These are phyloP conservation scores for Halenospora varia DNA, from an alignment of 495 filamentous ascomycete genomes.

Conservation along the genomic window DNA sequence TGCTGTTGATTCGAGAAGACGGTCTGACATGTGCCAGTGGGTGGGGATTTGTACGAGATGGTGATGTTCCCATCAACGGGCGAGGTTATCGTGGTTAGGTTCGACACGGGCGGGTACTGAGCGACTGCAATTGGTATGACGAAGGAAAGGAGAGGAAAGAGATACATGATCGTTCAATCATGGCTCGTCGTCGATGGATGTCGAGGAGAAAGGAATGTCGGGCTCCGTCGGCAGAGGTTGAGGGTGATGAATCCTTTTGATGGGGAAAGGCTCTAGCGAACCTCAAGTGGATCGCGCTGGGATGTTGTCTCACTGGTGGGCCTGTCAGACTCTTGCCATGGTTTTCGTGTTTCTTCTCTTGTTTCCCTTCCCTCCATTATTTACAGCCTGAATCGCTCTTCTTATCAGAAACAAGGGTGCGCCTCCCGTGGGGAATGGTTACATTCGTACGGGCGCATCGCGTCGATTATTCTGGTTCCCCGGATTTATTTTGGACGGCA, in stretches of 20 bases:
- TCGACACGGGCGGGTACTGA: constrained; percentile 28
- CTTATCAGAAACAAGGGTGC: not conserved
- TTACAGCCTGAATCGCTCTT: not conserved
- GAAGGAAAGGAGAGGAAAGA: constrained; percentile 15
- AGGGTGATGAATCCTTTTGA: not conserved
- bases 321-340: no score
- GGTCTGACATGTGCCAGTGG: constrained; percentile 49
- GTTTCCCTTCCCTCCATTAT: not conserved
- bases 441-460: not conserved
- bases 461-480: not conserved
- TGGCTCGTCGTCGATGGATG: constrained; percentile 12
- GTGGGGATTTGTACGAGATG: constrained; percentile 54
- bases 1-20: constrained; percentile 53
- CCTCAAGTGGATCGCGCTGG: no score
- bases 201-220: not conserved
- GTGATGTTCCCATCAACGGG: constrained; percentile 55
- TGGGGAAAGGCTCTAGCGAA: no score
- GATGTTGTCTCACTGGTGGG: no score
- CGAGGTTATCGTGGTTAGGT: constrained; percentile 49
- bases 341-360: no score
- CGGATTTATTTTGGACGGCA: not conserved
- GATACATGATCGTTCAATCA: constrained; percentile 24
- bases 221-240: not conserved
- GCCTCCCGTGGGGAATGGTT: not conserved
- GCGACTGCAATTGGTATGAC: constrained; percentile 15